Percentiles rank a stretch among this genome's conserved stretches.
These are phyloP conservation scores for Litsea cubeba DNA, from an alignment of 164 flowering plant genomes.

Conservation along the genomic window DNA sequence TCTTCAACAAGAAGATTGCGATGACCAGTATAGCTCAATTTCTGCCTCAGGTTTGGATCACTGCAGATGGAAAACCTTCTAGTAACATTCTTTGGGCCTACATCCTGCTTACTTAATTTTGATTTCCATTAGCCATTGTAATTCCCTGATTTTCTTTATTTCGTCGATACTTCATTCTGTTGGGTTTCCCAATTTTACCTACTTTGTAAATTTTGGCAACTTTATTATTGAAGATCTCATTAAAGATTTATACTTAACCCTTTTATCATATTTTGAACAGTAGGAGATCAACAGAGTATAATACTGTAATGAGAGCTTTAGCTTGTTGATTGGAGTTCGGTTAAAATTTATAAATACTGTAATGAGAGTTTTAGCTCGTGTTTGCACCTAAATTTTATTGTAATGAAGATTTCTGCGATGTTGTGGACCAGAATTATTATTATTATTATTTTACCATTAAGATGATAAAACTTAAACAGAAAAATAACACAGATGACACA, in stretches of 20 bases:
- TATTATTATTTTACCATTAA: too few relatives aligned
- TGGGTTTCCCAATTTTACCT: not conserved
- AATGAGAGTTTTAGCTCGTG: too few relatives aligned
- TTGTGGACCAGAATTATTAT: too few relatives aligned
- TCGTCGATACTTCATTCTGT: not conserved
- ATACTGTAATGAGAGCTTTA: too few relatives aligned
- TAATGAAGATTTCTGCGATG: too few relatives aligned
- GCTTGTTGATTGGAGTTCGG: too few relatives aligned
- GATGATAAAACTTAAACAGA: too few relatives aligned
- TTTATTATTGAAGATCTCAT: not conserved
- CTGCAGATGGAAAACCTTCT: not conserved
- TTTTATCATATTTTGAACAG: not conserved
- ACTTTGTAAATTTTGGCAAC: not conserved
- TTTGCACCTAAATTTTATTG: too few relatives aligned
- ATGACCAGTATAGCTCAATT: constrained; percentile 60
- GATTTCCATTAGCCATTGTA: not conserved
- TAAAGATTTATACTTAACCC: not conserved
- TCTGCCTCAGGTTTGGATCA: constrained; percentile 56
- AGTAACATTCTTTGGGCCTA: not conserved
- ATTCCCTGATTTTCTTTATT: too few relatives aligned
- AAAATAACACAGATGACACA: too few relatives aligned
- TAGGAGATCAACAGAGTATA: not conserved
- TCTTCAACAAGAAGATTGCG: constrained; percentile 83
- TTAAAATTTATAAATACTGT: too few relatives aligned
- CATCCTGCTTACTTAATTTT: not conserved